Evolutionary conservation across 179 eudicot species (phyloP).

Genomic region (Camellia oleifera): DNA sequence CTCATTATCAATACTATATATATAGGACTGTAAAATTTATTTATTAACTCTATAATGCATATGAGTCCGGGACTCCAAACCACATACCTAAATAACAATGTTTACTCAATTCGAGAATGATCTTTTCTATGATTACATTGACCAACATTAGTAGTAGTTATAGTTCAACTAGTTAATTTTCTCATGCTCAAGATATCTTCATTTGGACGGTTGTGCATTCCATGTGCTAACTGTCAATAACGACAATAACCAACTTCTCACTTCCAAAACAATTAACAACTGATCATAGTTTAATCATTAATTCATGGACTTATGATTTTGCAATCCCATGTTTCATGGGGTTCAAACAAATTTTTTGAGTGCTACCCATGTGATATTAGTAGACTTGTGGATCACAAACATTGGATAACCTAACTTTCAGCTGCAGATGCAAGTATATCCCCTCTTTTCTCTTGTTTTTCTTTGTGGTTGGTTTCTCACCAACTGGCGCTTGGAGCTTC

Average conservation of each 20-base stretch:
- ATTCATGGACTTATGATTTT: background rate
- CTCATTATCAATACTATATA: background rate
- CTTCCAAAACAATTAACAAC: background rate
- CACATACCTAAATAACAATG: background rate
- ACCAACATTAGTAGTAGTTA: too few relatives aligned
- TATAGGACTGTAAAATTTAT: background rate
- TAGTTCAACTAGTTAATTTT: background rate
- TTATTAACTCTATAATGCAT: background rate
- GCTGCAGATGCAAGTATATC: background rate
- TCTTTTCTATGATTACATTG: background rate
- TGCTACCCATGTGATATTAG: slow-evolving; percentile 11
- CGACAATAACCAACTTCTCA: slow-evolving; percentile 6
- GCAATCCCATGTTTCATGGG: background rate
- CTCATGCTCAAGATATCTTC: background rate
- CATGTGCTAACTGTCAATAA: slow-evolving; percentile 4
- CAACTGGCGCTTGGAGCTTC: too few relatives aligned
- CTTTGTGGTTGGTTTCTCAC: too few relatives aligned
- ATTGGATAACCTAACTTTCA: background rate
- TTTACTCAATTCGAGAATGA: background rate
- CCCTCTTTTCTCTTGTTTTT: background rate
- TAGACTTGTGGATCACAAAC: background rate
- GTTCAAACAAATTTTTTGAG: background rate
- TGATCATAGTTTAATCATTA: background rate
- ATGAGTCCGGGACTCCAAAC: background rate
- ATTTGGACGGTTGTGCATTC: background rate